Evolutionary conservation across 805 yeast genomes (phyloP).

Genomic region (Priceomyces castillae): DNA sequence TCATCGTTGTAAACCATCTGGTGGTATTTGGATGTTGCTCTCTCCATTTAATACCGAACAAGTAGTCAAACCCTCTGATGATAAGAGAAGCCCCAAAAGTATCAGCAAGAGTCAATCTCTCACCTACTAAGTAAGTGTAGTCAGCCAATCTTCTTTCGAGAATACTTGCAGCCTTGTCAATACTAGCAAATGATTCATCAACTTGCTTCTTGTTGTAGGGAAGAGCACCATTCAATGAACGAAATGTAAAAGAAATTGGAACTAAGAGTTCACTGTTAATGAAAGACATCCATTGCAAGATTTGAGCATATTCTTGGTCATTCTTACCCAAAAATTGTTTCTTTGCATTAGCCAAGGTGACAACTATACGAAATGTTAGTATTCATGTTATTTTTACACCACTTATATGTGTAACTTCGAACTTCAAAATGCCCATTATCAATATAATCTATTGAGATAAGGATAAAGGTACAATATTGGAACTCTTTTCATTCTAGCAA

Average conservation of each 20-base stretch:
- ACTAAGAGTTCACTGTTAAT: conserved; percentile 65
- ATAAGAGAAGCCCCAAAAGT: conserved; percentile 49
- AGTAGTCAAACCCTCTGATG: conserved; percentile 52
- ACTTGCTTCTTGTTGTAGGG: conserved; percentile 78
- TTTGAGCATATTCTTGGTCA: conserved; percentile 58
- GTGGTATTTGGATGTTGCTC: conserved; percentile 55
- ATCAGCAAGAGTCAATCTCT: conserved; percentile 56
- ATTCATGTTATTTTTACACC: too few relatives aligned
- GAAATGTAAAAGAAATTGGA: conserved; percentile 48
- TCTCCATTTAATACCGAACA: conserved; percentile 68
- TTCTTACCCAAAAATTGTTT: conserved; percentile 61
- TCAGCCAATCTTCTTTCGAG: conserved; percentile 58
- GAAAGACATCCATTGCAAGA: conserved; percentile 77
- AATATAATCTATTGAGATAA: conserved; percentile 79
- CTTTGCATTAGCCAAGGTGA: conserved; percentile 44
- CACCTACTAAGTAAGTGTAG: conserved; percentile 70
- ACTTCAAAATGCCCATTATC: conserved; percentile 61
- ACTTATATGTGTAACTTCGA: not conserved
- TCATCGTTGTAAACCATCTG: conserved; percentile 70
- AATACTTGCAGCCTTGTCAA: conserved; percentile 39
- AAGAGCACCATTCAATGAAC: conserved; percentile 57
- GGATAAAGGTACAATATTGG: conserved; percentile 69
- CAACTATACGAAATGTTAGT: conserved; percentile 33
- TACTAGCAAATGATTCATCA: conserved; percentile 42
- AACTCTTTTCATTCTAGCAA: conserved; percentile 54